Conservation (phyloP, 106 monocot species). For the Gastrodia elata region DNA sequence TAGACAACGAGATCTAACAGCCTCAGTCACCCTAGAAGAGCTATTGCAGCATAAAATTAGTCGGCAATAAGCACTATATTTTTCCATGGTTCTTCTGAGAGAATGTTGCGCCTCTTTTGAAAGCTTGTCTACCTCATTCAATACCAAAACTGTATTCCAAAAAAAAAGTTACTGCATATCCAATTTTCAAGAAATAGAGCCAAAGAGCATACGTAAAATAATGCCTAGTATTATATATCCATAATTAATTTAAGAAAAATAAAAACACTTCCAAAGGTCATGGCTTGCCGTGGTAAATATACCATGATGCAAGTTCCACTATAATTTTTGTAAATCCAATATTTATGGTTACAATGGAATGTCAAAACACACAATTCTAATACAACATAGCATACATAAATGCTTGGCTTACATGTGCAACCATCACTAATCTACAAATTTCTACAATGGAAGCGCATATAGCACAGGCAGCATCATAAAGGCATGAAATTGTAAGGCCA, state of each 20-base stretch:
- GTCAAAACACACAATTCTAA: no score
- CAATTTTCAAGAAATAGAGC: not conserved
- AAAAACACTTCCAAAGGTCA: not conserved
- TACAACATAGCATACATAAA: no score
- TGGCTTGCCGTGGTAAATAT: no score
- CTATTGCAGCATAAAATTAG: constrained; percentile 91
- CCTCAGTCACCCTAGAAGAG: constrained; percentile 95
- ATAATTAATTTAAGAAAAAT: not conserved
- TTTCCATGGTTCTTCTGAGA: constrained; percentile 96
- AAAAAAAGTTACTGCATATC: not conserved
- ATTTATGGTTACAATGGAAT: not conserved
- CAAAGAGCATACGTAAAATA: not conserved
- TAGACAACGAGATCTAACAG: constrained; percentile 85
- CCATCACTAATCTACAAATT: not conserved
- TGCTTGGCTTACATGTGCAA: not conserved
- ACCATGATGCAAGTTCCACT: not conserved
- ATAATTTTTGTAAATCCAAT: not conserved
- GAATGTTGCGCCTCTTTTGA: constrained; percentile 99
- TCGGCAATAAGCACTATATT: constrained; percentile 88
- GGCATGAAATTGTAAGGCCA: not conserved
- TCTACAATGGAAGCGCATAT: not conserved
- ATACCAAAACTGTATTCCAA: constrained; percentile 56
- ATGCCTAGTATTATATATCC: not conserved
- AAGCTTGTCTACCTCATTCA: constrained; percentile 98
- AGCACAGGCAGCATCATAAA: not conserved